phyloP scores from a whole-genome alignment of 768 basidiomycete genomes.

The Phlegmacium glaucopus region DNA sequence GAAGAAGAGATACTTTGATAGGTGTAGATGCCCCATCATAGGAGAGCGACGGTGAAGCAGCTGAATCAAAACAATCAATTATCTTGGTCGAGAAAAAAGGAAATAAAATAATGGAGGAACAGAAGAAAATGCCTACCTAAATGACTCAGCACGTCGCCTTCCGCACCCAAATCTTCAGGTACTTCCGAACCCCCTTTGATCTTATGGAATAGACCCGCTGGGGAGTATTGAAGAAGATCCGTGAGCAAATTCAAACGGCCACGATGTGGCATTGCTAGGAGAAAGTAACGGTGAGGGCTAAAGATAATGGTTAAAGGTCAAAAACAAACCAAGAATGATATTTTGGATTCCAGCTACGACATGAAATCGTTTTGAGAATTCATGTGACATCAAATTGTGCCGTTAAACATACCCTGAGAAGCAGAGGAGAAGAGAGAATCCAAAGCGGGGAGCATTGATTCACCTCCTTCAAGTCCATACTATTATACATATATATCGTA shows the following conservation, averaged over 20 bases:
- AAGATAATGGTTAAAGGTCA: not conserved
- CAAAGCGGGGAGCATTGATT: conserved; percentile 89
- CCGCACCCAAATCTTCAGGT: conserved; percentile 60
- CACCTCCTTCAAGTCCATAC: conserved; percentile 89
- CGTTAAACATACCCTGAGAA: conserved; percentile 43
- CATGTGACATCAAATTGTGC: not conserved
- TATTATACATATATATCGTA: conserved; percentile 27
- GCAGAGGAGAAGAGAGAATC: conserved; percentile 72
- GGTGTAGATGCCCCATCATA: conserved; percentile 48
- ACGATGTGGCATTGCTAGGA: conserved; percentile 76
- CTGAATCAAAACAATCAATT: conserved; percentile 26
- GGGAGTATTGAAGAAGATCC: conserved; percentile 65
- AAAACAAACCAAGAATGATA: conserved; percentile 51
- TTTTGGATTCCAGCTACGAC: conserved; percentile 57
- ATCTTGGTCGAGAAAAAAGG: not conserved
- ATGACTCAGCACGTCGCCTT: conserved; percentile 89
- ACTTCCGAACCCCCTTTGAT: conserved; percentile 77
- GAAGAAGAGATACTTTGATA: conserved; percentile 74
- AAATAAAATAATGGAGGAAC: no score
- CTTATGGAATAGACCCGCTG: conserved; percentile 78
- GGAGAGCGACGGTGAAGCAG: conserved; percentile 58
- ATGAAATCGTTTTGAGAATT: not conserved
- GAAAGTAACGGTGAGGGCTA: not conserved
- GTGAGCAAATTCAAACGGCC: conserved; percentile 85
- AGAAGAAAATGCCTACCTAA: conserved; percentile 42